These are phyloP conservation scores for Podospora pseudoanserina DNA, from an alignment of 495 filamentous ascomycete genomes.

Conservation along the genomic window DNA sequence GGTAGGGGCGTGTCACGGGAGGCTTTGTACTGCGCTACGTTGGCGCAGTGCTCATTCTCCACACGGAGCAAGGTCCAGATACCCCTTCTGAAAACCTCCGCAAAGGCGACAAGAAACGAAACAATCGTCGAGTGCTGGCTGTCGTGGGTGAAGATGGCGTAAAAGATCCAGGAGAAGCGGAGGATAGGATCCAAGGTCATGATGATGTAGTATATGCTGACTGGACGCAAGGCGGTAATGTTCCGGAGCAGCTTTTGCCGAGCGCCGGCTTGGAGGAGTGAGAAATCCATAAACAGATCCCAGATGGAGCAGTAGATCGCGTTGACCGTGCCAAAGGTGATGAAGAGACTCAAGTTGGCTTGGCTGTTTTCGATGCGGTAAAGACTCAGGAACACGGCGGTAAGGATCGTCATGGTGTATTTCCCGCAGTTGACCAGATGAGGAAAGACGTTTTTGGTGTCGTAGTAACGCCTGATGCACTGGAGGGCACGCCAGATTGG, in stretches of 20 bases:
- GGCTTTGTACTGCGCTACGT: slow-evolving; percentile 80
- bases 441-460: slow-evolving; percentile 83
- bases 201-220: slow-evolving; percentile 78
- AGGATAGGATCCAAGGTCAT: slow-evolving; percentile 85
- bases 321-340: slow-evolving; percentile 75
- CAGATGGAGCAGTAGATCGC: slow-evolving; percentile 82
- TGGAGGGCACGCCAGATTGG: slow-evolving; percentile 86
- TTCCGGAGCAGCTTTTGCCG: slow-evolving; percentile 69
- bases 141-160: slow-evolving; percentile 74
- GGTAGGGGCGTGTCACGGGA: slow-evolving; percentile 77
- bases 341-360: slow-evolving; percentile 61
- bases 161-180: slow-evolving; percentile 94
- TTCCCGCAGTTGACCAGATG: slow-evolving; percentile 92
- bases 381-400: slow-evolving; percentile 69
- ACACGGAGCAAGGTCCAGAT: slow-evolving; percentile 91
- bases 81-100: slow-evolving; percentile 76
- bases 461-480: slow-evolving; percentile 83
- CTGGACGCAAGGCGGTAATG: slow-evolving; percentile 68
- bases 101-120: slow-evolving; percentile 69
- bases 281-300: slow-evolving; percentile 98
- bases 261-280: slow-evolving; percentile 70
- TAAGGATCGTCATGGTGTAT: slow-evolving; percentile 79
- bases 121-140: slow-evolving; percentile 75
- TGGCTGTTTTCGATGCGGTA: slow-evolving; percentile 68
- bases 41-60: slow-evolving; percentile 93